Evolutionary conservation across 2,329 filamentous ascomycete genomes (phyloP).

Genomic region (Aureobasidium zeae): DNA sequence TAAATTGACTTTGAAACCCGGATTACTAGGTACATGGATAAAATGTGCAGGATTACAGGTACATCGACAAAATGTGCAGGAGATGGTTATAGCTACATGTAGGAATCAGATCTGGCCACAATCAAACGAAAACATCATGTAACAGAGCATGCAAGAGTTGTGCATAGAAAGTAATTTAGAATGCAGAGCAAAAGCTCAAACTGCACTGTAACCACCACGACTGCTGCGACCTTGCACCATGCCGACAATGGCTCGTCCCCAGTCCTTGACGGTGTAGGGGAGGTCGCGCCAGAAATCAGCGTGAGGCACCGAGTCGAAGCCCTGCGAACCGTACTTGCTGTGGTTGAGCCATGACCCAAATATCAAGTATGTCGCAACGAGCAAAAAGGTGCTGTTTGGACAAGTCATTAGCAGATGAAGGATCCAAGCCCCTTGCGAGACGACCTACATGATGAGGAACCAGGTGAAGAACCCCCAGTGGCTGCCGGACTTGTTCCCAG

Average conservation of each 20-base stretch:
- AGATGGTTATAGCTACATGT: no score
- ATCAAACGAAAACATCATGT: background rate
- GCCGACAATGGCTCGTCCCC: slow-evolving; percentile 66
- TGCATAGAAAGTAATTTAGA: background rate
- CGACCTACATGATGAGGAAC: slow-evolving; percentile 78
- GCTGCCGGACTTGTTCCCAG: slow-evolving; percentile 13
- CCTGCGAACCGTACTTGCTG: slow-evolving; percentile 87
- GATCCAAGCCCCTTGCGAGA: background rate
- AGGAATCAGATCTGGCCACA: no score
- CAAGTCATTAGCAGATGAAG: slow-evolving; percentile 12
- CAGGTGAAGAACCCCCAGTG: slow-evolving; percentile 95
- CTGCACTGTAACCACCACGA: slow-evolving; percentile 88
- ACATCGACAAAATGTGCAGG: no score
- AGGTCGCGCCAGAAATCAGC: slow-evolving; percentile 86
- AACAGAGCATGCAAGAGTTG: background rate
- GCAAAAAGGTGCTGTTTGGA: slow-evolving; percentile 63
- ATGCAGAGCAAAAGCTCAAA: slow-evolving; percentile 53
- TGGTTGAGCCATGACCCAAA: slow-evolving; percentile 99
- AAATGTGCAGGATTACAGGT: no score
- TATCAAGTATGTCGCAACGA: slow-evolving; percentile 81
- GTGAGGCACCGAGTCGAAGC: slow-evolving; percentile 91
- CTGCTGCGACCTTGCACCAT: slow-evolving; percentile 70
- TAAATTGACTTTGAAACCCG: no score
- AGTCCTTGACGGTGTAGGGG: slow-evolving; percentile 87
- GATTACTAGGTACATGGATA: no score